phyloP scores from a whole-genome alignment of 768 basidiomycete genomes.

The Leccinum variicolor region DNA sequence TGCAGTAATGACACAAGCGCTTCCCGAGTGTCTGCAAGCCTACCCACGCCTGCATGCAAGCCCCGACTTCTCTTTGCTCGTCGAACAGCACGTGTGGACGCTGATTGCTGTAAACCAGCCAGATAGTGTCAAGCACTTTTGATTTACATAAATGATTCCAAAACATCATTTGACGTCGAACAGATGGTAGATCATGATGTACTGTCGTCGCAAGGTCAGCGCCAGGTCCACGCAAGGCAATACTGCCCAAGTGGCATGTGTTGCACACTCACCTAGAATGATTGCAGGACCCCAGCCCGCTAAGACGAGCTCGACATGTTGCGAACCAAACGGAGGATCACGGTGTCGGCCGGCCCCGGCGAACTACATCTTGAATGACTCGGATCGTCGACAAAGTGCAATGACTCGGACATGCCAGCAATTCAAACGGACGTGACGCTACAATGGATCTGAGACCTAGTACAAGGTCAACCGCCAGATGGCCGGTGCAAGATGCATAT shows the following conservation, averaged over 20 bases:
- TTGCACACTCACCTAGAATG: constrained; percentile 43
- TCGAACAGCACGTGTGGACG: background rate
- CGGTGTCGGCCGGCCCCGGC: constrained; percentile 35
- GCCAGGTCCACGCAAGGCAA: background rate
- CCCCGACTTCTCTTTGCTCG: background rate
- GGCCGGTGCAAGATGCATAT: constrained; percentile 33
- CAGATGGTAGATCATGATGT: constrained; percentile 36
- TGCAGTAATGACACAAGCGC: background rate
- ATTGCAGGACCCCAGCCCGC: constrained; percentile 58
- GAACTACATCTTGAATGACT: constrained; percentile 50
- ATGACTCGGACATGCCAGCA: constrained; percentile 1
- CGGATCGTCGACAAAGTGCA: constrained; percentile 45
- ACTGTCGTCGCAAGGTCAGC: constrained; percentile 23
- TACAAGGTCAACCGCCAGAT: constrained; percentile 55
- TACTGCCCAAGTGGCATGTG: background rate
- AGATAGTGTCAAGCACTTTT: background rate
- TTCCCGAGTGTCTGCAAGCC: no score
- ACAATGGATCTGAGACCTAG: constrained; percentile 12
- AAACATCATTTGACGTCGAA: constrained; percentile 37
- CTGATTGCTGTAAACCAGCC: background rate
- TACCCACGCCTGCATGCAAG: background rate
- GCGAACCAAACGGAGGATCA: constrained; percentile 62
- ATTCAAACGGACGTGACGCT: background rate
- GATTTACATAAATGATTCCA: constrained; percentile 27
- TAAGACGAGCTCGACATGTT: constrained; percentile 59